Percentiles rank a stretch among this genome's conserved stretches.
phyloP scores from a whole-genome alignment of 805 yeast species.

The Suhomyces kilbournensis region DNA sequence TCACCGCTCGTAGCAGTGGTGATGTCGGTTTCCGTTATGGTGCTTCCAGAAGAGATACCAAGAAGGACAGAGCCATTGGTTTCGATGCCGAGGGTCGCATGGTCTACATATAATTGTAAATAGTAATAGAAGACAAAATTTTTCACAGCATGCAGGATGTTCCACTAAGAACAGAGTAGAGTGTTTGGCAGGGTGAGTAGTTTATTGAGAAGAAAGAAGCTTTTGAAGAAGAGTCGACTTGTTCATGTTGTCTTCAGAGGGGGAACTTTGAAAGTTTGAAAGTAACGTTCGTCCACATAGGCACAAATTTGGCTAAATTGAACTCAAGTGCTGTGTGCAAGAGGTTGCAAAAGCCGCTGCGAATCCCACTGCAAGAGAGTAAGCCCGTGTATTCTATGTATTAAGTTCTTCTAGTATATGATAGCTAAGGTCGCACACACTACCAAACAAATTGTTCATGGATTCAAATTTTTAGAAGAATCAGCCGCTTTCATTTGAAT shows the following conservation, averaged over 20 bases:
- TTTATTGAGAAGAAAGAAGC: too few species aligned
- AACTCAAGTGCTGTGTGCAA: too few species aligned
- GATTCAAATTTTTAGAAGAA: too few species aligned
- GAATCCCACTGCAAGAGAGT: too few species aligned
- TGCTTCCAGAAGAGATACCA: slow-evolving; percentile 81
- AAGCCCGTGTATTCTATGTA: too few species aligned
- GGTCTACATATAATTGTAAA: slow-evolving; percentile 41
- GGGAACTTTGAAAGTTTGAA: background rate
- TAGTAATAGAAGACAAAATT: slow-evolving; percentile 28
- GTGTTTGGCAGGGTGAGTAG: too few species aligned
- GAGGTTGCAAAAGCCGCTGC: background rate
- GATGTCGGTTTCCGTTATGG: slow-evolving; percentile 91
- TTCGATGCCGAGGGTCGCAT: slow-evolving; percentile 67
- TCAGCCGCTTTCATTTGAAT: too few species aligned
- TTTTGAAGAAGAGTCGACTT: too few species aligned
- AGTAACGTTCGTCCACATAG: background rate
- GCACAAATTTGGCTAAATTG: background rate
- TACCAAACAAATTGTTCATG: too few species aligned
- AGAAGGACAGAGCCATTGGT: slow-evolving; percentile 74
- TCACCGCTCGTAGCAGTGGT: slow-evolving; percentile 77
- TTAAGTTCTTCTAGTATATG: too few species aligned
- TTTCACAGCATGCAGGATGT: background rate
- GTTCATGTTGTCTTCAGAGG: background rate
- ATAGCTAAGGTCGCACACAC: too few species aligned
- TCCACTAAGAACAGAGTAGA: too few species aligned